These are phyloP conservation scores for Leucosporidium creatinivorum DNA, from an alignment of 768 basidiomycete species.

Conservation along the genomic window DNA sequence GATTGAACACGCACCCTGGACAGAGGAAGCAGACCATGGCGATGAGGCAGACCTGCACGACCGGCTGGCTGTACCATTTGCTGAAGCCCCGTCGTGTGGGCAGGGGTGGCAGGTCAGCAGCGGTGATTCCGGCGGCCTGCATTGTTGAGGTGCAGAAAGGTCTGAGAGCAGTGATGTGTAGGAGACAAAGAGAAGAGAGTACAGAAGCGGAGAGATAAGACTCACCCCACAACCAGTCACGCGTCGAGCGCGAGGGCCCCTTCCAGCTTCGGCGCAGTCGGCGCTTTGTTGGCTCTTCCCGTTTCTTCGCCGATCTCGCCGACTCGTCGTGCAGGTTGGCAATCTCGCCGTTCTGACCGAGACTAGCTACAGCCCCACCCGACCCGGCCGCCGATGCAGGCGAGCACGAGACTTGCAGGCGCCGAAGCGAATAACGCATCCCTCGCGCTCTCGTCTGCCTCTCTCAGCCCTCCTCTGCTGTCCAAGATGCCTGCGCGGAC, in stretches of 20 bases:
- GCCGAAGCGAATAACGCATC: too few relatives aligned
- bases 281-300: not conserved
- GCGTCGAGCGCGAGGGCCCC: too few relatives aligned
- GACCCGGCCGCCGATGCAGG: too few relatives aligned
- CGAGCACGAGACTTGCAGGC: too few relatives aligned
- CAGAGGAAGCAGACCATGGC: slow-evolving; percentile 23
- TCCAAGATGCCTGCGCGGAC: not conserved
- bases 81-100: not conserved
- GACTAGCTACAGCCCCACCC: too few relatives aligned
- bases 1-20: not conserved
- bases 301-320: too few relatives aligned
- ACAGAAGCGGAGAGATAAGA: not conserved
- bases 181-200: not conserved
- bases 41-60: slow-evolving; percentile 12
- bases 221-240: too few relatives aligned
- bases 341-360: too few relatives aligned
- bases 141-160: not conserved
- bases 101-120: slow-evolving; percentile 2
- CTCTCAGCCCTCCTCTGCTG: not conserved
- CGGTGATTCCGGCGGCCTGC: too few relatives aligned
- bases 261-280: not conserved
- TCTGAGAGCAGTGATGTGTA: not conserved
- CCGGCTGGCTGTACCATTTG: not conserved
- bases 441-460: not conserved
- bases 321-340: too few relatives aligned